phyloP scores from a whole-genome alignment of 192 early-diverging fungal species.

The Rhizoclosmatium sp. region DNA sequence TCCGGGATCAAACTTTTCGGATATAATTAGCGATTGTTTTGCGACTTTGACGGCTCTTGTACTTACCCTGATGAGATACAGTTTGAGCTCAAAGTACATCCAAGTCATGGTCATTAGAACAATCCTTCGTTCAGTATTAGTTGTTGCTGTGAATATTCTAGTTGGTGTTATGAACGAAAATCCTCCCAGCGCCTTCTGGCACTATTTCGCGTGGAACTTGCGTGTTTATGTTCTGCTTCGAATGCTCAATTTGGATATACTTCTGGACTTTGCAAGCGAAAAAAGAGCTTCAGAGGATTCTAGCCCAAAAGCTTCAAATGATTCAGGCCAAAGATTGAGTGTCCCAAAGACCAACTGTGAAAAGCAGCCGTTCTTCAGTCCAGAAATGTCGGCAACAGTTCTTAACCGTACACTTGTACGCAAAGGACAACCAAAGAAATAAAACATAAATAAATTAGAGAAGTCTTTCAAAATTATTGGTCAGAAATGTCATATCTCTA shows the following conservation, averaged over 20 bases:
- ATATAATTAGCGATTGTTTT: background rate
- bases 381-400: no score
- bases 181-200: background rate
- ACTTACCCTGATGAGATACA: background rate
- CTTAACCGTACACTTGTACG: no score
- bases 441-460: background rate
- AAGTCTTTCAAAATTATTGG: background rate
- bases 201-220: background rate
- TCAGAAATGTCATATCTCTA: conserved; percentile 28
- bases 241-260: background rate
- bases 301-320: no score
- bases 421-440: background rate
- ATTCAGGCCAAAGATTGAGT: no score
- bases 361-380: no score
- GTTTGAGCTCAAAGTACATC: background rate
- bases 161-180: background rate
- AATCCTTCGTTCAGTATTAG: no score
- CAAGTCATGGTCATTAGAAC: conserved; percentile 2
- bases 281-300: no score
- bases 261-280: background rate
- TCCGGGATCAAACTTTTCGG: background rate
- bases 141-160: no score
- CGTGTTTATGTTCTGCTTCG: background rate
- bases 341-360: no score
- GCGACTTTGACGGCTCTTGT: background rate